A percentile compares a stretch with the other conserved stretches of the same genome.
Evolutionary conservation across 305 asterid species (phyloP).

Genomic region (Withania somnifera): DNA sequence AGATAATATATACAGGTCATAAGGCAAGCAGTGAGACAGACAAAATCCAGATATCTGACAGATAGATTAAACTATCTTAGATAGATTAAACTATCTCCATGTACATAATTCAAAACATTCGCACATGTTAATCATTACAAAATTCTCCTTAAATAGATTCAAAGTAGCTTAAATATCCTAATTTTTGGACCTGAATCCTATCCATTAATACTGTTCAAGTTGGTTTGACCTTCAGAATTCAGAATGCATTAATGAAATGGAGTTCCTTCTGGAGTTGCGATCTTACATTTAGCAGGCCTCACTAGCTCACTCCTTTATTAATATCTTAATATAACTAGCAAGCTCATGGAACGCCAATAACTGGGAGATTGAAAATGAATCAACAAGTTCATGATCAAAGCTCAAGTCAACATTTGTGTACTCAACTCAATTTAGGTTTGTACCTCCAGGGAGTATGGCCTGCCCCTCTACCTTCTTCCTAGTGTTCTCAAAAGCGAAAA

Average conservation of each 20-base stretch:
- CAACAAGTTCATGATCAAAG: neutral
- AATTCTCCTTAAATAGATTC: neutral
- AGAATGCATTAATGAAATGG: neutral
- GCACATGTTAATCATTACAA: neutral
- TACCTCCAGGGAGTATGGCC: neutral
- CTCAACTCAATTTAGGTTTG: neutral
- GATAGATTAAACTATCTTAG: neutral
- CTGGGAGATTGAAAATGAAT: neutral
- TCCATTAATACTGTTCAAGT: neutral
- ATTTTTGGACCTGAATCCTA: neutral
- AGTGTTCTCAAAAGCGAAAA: no score
- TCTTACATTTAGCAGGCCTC: neutral
- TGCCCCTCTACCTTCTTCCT: neutral
- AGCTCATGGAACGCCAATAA: neutral
- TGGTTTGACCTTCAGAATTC: neutral
- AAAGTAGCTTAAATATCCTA: neutral
- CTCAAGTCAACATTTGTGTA: neutral
- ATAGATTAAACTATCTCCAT: neutral
- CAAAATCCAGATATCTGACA: neutral
- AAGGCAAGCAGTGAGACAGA: neutral
- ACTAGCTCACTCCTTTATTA: neutral
- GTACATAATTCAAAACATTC: neutral
- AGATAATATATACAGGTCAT: neutral
- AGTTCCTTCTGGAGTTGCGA: neutral
- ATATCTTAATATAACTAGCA: neutral